Evolutionary conservation across 2,329 filamentous ascomycete genomes (phyloP).

Genomic region (Xylariaceae sp.): DNA sequence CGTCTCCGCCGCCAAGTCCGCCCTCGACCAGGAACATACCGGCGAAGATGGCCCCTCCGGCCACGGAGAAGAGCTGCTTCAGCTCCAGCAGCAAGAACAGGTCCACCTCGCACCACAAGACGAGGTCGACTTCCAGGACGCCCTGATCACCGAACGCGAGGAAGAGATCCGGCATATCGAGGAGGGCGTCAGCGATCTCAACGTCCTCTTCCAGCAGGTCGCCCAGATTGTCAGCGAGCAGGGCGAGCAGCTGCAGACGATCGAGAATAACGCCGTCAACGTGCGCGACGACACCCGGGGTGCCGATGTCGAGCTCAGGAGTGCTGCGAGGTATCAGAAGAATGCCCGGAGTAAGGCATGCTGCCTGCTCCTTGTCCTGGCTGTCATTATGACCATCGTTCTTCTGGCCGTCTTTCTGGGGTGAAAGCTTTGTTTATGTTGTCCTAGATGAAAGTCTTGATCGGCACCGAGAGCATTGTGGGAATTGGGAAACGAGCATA

Average conservation of each 20-base stretch:
- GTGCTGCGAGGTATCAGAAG: slow-evolving; percentile 89
- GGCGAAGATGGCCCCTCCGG: slow-evolving; percentile 22
- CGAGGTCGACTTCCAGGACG: slow-evolving; percentile 96
- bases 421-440: slow-evolving; percentile 34
- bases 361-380: slow-evolving; percentile 81
- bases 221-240: slow-evolving; percentile 95
- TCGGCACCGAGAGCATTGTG: slow-evolving; percentile 11
- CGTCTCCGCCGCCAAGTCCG: slow-evolving; percentile 74
- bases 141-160: slow-evolving; percentile 91
- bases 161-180: slow-evolving; percentile 97
- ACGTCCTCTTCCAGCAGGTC: slow-evolving; percentile 96
- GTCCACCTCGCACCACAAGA: slow-evolving; percentile 80
- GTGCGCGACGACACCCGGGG: slow-evolving; percentile 76
- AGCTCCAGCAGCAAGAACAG: slow-evolving; percentile 55
- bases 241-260: slow-evolving; percentile 80
- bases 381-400: slow-evolving; percentile 83
- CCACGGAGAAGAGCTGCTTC: slow-evolving; percentile 38
- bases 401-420: slow-evolving; percentile 79
- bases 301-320: slow-evolving; percentile 78
- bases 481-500: slow-evolving; percentile 7
- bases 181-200: slow-evolving; percentile 89
- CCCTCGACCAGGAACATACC: slow-evolving; percentile 55
- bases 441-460: too few species aligned
- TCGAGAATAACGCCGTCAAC: slow-evolving; percentile 81
- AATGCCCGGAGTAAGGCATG: slow-evolving; percentile 92